phyloP scores from a whole-genome alignment of 2,329 filamentous ascomycete species.

The Helotiales sp. region DNA sequence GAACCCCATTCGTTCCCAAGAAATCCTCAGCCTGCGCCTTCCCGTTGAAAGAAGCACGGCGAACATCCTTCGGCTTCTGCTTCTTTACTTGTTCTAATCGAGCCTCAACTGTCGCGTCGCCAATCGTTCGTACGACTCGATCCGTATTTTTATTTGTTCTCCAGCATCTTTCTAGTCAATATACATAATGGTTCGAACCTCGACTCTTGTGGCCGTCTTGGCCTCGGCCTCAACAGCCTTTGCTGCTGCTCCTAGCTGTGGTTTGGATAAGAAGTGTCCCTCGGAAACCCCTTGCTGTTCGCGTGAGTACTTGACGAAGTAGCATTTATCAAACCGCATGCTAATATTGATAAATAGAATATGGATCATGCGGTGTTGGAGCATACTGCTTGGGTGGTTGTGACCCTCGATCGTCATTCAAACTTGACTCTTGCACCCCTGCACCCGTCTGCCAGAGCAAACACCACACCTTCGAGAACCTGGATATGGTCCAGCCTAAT shows the following conservation, averaged over 20 bases:
- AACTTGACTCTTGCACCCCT: slow-evolving; percentile 83
- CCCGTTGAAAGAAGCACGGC: slow-evolving; percentile 12
- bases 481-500: slow-evolving; percentile 73
- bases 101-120: slow-evolving; percentile 13
- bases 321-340: not conserved
- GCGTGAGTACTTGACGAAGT: slow-evolving; percentile 58
- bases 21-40: slow-evolving; percentile 11
- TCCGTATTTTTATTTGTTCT: not conserved
- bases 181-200: slow-evolving; percentile 42
- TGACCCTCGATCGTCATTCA: slow-evolving; percentile 83
- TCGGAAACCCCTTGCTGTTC: slow-evolving; percentile 77
- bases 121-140: slow-evolving; percentile 18
- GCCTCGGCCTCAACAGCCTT: slow-evolving; percentile 35
- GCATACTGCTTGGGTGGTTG: slow-evolving; percentile 96
- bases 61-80: slow-evolving; percentile 10
- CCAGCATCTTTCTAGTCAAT: not conserved
- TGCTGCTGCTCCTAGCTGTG: slow-evolving; percentile 47
- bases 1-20: slow-evolving; percentile 6
- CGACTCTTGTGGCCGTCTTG: slow-evolving; percentile 34
- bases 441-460: slow-evolving; percentile 79
- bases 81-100: slow-evolving; percentile 21
- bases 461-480: slow-evolving; percentile 73
- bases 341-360: slow-evolving; percentile 62
- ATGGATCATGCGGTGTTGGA: slow-evolving; percentile 89
- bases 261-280: slow-evolving; percentile 67